A percentile compares a stretch with the other conserved stretches of the same genome.
phyloP scores from a whole-genome alignment of 2,329 filamentous ascomycete genomes.

The Delphinella strobiligena region DNA sequence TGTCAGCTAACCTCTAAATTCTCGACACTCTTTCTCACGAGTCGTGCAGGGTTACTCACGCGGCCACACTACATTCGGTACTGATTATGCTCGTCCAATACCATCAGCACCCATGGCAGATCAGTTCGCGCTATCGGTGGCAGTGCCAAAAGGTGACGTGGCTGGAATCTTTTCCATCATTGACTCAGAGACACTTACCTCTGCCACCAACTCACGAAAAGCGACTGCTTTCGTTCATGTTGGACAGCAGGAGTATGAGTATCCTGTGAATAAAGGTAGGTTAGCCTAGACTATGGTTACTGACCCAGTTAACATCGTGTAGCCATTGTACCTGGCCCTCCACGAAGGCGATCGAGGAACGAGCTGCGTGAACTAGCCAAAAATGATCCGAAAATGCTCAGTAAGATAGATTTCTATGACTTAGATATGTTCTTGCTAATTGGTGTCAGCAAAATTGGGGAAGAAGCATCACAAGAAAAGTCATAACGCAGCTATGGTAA shows the following conservation, averaged over 20 bases:
- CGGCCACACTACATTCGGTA: neutral
- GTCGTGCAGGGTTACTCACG: neutral
- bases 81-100: neutral
- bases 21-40: neutral
- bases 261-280: conserved; percentile 33
- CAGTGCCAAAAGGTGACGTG: conserved; percentile 17
- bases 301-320: neutral
- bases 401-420: conserved; percentile 5
- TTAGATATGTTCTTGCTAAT: neutral
- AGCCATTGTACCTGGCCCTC: conserved; percentile 31
- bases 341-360: conserved; percentile 32
- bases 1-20: neutral
- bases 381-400: conserved; percentile 28
- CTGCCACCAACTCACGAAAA: conserved; percentile 31
- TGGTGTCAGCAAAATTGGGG: conserved; percentile 20
- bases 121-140: conserved; percentile 15
- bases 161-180: conserved; percentile 29
- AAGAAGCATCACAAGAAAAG: conserved; percentile 21
- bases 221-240: conserved; percentile 33
- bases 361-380: conserved; percentile 31
- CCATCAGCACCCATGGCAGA: conserved; percentile 12
- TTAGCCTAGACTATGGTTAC: conserved; percentile 10
- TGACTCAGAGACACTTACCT: conserved; percentile 27
- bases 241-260: conserved; percentile 28
- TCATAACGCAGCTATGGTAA: neutral